These are phyloP conservation scores for Copromyces sp. DNA, from an alignment of 495 filamentous ascomycete species.

Conservation along the genomic window DNA sequence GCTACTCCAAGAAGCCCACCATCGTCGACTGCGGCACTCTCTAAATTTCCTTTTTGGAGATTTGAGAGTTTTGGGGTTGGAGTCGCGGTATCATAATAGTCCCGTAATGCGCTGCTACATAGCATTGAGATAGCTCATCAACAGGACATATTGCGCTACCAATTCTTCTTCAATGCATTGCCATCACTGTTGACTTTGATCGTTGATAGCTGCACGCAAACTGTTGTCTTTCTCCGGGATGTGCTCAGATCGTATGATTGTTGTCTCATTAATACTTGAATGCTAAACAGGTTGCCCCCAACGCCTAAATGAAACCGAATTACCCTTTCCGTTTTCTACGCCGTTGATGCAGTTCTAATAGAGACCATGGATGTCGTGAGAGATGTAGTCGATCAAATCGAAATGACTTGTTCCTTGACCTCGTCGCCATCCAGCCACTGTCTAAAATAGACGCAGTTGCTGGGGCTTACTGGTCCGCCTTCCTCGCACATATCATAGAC, in stretches of 20 bases:
- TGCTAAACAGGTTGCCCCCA: background rate
- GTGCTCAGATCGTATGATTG: background rate
- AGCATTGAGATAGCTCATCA: background rate
- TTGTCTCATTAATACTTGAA: background rate
- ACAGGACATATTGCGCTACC: background rate
- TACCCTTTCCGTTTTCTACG: background rate
- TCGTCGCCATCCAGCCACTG: constrained; percentile 52
- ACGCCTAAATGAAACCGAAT: background rate
- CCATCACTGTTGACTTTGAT: background rate
- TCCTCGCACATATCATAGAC: constrained; percentile 90
- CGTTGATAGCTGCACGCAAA: background rate
- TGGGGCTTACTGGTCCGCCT: constrained; percentile 77
- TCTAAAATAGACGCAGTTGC: constrained; percentile 83
- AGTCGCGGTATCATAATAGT: background rate
- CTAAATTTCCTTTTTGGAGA: constrained; percentile 24
- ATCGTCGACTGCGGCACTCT: constrained; percentile 51
- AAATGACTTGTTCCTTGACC: background rate
- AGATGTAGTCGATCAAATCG: background rate
- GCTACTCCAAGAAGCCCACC: constrained; percentile 54
- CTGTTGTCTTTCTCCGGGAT: background rate
- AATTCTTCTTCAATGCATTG: background rate
- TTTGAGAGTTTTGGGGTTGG: background rate
- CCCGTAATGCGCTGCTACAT: background rate
- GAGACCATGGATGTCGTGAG: background rate
- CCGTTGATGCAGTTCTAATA: background rate